phyloP scores from a whole-genome alignment of 2,329 filamentous ascomycete species.

The Aspergillus brasiliensis region DNA sequence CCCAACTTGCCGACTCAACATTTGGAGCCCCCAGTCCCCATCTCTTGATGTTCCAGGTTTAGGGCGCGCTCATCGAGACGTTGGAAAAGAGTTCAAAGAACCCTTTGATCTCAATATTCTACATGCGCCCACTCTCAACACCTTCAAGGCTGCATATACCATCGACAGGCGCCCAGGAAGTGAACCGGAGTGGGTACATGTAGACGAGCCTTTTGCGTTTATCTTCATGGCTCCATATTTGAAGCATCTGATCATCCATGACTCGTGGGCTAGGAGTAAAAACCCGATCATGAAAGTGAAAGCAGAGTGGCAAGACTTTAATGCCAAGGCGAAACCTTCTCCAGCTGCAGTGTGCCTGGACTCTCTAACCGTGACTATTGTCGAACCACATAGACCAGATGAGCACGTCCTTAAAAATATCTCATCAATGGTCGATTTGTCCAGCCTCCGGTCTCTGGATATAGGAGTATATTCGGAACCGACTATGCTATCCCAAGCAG shows the following conservation, averaged over 20 bases:
- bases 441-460: not conserved
- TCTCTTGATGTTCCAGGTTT: not conserved
- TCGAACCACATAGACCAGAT: no score
- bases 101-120: not conserved
- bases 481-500: not conserved
- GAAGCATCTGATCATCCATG: slow-evolving; percentile 1
- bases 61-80: not conserved
- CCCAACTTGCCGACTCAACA: slow-evolving; percentile 1
- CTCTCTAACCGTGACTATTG: not conserved
- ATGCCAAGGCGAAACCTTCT: not conserved
- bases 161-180: not conserved
- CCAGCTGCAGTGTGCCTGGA: not conserved
- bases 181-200: not conserved
- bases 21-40: slow-evolving; percentile 5
- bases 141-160: not conserved
- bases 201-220: not conserved
- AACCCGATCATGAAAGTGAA: not conserved
- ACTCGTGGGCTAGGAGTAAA: fast-evolving
- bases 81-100: not conserved
- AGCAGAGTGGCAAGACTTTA: not conserved
- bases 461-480: not conserved
- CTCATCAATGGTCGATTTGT: not conserved
- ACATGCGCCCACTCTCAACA: not conserved
- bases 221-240: not conserved
- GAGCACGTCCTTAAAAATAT: not conserved